Base-by-base conservation (phyloP, 2,329 filamentous ascomycete genomes). In the Alternaria hordeiaustralica region DNA sequence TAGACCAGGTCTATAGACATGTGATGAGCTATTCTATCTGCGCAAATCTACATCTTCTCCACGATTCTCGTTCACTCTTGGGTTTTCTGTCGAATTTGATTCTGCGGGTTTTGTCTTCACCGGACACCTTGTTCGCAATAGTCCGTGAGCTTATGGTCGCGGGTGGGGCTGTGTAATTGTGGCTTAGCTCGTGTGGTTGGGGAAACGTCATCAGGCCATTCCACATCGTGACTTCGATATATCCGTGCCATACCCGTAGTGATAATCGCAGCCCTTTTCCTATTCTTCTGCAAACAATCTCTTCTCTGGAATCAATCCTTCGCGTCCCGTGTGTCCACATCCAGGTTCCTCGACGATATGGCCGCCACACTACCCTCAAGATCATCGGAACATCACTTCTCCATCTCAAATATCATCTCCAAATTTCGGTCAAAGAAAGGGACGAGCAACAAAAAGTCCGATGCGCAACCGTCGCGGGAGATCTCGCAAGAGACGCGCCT, bases 321-420 rank as follows among this genome's bases (percentile, higher is more conserved):
- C 20, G 20, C 30, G 20, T 21, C 49, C 5, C 15, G 13, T 33
- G 20, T 20, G 7, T 41, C 23, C 30, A 13, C 33, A 25, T 36
- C 21, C 15, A 18, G 15, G 23, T 11, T 18, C 15, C 10, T 21
- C 15, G 21, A 20, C 30, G 30, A 12, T 13, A 78, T 78, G 75
- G 70, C 68, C 11, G 61, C 69, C 12, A 54, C 65, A 41, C 41
- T 69, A 12, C 53, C 71, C 20, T 43, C 67, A 18, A 61, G 62
- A 13, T 55, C 67, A 43, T 64, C 67, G 7, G 55, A 67, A 21
- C 63, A 61, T 26, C 64, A 67, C 58, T 72, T 68, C 58, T 71
- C 72, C n/a, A 69, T 79, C 30, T 76, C 73, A 15, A 75, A 68
- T 13, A 64, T 79, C 28, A 69, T 79, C 36, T 72, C 75, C 1